phyloP scores from a whole-genome alignment of 345 rosid genomes.

The Anacardium occidentale region DNA sequence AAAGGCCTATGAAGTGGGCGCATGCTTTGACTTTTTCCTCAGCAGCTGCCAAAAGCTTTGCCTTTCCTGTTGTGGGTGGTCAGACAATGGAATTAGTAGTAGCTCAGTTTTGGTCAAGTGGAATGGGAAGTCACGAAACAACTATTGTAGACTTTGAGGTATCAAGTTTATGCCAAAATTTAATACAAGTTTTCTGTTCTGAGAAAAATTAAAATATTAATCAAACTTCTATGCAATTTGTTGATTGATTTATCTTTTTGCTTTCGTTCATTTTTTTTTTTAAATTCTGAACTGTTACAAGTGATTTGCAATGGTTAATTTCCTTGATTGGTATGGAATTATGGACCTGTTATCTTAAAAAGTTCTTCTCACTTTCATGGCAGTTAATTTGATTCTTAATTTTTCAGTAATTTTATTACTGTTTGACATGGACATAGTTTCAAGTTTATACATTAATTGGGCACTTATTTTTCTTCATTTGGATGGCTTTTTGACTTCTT shows the following conservation, averaged over 20 bases:
- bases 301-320: neutral
- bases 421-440: neutral
- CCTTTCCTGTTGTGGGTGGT: constrained; percentile 82
- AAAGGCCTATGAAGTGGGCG: constrained; percentile 94
- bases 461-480: neutral
- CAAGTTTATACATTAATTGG: neutral
- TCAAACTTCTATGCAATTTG: neutral
- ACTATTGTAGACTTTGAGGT: constrained; percentile 93
- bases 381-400: neutral
- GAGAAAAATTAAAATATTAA: too few species aligned
- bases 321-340: neutral
- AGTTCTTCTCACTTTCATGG: neutral
- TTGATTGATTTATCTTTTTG: neutral
- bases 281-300: neutral
- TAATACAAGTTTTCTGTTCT: neutral
- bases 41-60: constrained; percentile 72
- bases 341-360: neutral
- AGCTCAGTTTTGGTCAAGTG: constrained; percentile 99
- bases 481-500: neutral
- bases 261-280: neutral
- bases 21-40: constrained; percentile 68
- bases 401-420: neutral
- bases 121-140: constrained; percentile 85
- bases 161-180: constrained; percentile 15
- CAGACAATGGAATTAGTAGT: constrained; percentile 89